phyloP scores from a whole-genome alignment of 306 rosid genomes.

The Cucumis hystrix region DNA sequence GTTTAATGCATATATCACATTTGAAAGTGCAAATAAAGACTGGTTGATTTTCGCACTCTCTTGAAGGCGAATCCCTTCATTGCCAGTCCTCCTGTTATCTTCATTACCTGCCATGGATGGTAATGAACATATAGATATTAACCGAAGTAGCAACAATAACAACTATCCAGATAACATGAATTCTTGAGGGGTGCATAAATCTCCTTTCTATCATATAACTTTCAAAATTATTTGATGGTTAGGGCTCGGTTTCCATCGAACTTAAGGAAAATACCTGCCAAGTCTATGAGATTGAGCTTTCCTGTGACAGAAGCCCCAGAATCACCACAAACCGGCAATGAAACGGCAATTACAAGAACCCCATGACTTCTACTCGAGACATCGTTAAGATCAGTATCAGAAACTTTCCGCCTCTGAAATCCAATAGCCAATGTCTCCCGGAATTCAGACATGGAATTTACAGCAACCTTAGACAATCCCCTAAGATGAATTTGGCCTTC shows the following conservation, averaged over 20 bases:
- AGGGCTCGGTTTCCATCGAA: background rate
- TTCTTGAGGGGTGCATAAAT: background rate
- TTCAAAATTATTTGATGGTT: background rate
- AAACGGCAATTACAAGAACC: constrained; percentile 68
- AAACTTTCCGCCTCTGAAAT: constrained; percentile 60
- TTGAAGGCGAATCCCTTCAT: constrained; percentile 85
- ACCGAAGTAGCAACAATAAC: background rate
- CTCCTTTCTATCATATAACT: background rate
- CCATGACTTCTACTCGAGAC: constrained; percentile 96
- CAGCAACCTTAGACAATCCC: constrained; percentile 55
- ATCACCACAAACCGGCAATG: constrained; percentile 27
- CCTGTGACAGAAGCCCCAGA: constrained; percentile 30
- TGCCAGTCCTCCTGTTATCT: constrained; percentile 84
- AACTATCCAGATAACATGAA: background rate
- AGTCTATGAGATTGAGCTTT: constrained; percentile 88
- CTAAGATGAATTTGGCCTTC: constrained; percentile 75
- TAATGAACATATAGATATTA: background rate
- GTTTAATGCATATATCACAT: constrained; percentile 89
- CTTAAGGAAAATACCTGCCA: constrained; percentile 44
- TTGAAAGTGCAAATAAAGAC: constrained; percentile 77
- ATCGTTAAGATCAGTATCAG: constrained; percentile 81
- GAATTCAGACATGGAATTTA: constrained; percentile 54
- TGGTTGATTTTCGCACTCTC: constrained; percentile 95
- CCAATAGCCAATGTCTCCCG: constrained; percentile 44
- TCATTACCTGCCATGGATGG: constrained; percentile 55